Base-by-base conservation (phyloP, 1,139 yeast genomes). In the Yamadazyma conglobata region DNA sequence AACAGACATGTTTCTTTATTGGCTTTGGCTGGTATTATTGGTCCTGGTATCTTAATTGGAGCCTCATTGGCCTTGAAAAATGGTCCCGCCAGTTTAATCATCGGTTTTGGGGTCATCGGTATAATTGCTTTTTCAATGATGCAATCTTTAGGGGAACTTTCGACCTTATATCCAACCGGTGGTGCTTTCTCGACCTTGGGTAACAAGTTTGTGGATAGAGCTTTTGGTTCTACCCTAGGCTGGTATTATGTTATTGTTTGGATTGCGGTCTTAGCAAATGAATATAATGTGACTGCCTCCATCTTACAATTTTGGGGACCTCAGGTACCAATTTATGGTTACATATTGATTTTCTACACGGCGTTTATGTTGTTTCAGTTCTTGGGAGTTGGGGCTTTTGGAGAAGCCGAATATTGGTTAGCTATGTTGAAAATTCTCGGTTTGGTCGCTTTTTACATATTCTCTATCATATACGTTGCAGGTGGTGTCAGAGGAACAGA, bases 361-460 rank as follows among this genome's bases (percentile, higher is more conserved):
- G 66, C 65, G 2, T 76, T 78, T 43, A 48, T 71, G 37, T 69
- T 58, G 4, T 72, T 77, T 47, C 80, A 75, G 45, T 64, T 76
- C 34, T 51, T 76, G 26, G 82, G 82, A 1, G 80, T 77, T 2
- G 57, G 60, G 4, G 70, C 70, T 1, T 79, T 75, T 46, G 95
- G 94, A 22, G 85, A 78, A 47, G 70, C 76, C 10, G 86, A 79
- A 52, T 79, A 68, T 48, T 74, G 81, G 78, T 57, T 78, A 18
- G 83, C 84, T 0, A 50, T 75, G 32, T 50, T 72, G 46, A 79
- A 79, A 50, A 60, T 79, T 10, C 44, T 69, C 5, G 79, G 79
- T 2, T 56, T 79, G 19, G 50, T 70, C 5, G 82, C 81, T 2
- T 76, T 71, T 45, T 77, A 78, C 52, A 56, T 79, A 22, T 77